Evolutionary conservation across 2,329 filamentous ascomycete species (phyloP), one percentile per base, ranked within the genome.

Genomic region (Sphaerulina populicola): DNA sequence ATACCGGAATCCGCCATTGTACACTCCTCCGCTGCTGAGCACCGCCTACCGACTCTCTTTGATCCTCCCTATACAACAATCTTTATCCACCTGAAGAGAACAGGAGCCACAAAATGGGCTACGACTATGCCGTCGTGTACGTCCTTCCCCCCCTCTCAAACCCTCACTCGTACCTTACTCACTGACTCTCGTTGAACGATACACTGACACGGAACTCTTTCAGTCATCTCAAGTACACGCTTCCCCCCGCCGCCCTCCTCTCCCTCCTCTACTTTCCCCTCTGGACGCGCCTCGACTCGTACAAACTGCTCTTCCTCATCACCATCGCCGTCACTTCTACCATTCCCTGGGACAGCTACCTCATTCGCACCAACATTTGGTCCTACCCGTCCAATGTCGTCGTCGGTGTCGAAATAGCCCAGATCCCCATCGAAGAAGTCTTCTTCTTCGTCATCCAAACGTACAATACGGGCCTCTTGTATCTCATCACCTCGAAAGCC

Each of bases 361-460:
- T 88, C 37, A 85, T 89, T 59, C 77, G 75, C 57, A 78, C 73
- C 48, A 71, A 74, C 40, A 77, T 88, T 62, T 88, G 85, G 85
- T 82, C 79, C 8, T 89, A 88, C 61, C 84, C 85, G 1, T 68
- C 74, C 9, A 71, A 80, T 61, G 83, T 78, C 15, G 77, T 88
- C 30, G 61, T 83, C 33, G 85, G 85, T 0, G 74, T 74, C 0
- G 82, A 74, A 1, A 64, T 86, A 12, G 79, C 78, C 60, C 71
- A 72, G n/a, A 85, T 88, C 14, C 85, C 85, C 0, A 66, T 76
- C 4, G 85, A 88, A 61, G 85, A 88, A 64, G 68, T 88, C 4
- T 88, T 88, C 69, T 88, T 88, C 74, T 88, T 88, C 64, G 68
- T 86, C 15, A 78, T 88, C 21, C 85, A 88, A 68, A 88, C 85